These are phyloP conservation scores for Asterophora parasitica DNA, from an alignment of 768 basidiomycete species.

Conservation along the genomic window DNA sequence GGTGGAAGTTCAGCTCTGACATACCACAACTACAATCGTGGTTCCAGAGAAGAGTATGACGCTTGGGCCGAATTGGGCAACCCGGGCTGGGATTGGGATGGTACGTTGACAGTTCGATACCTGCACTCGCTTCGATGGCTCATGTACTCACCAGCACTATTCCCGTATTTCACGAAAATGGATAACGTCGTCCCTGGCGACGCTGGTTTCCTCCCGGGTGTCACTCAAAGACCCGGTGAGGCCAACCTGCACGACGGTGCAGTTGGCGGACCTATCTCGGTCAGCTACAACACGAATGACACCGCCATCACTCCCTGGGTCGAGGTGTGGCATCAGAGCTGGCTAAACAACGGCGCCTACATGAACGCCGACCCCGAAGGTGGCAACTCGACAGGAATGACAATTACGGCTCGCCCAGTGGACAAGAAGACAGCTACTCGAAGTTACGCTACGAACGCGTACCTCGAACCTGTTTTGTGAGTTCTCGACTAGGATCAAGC, in stretches of 20 bases:
- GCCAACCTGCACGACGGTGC: slow-evolving; percentile 12
- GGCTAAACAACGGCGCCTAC: slow-evolving; percentile 11
- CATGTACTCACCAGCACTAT: background rate
- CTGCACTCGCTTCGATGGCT: background rate
- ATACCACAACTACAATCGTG: slow-evolving; percentile 10
- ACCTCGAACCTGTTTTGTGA: slow-evolving; percentile 13
- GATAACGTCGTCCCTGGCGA: slow-evolving; percentile 10
- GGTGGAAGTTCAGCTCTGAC: slow-evolving; percentile 16
- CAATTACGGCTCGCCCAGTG: slow-evolving; percentile 13
- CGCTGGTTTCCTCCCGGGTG: slow-evolving; percentile 8
- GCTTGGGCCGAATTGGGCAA: slow-evolving; percentile 20
- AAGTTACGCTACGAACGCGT: slow-evolving; percentile 15
- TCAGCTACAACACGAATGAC: slow-evolving; percentile 11
- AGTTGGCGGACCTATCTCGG: slow-evolving; percentile 11
- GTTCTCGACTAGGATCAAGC: background rate
- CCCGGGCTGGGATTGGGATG: slow-evolving; percentile 21
- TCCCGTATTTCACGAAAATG: slow-evolving; percentile 18
- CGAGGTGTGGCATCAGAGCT: slow-evolving; percentile 11
- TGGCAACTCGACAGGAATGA: slow-evolving; percentile 10
- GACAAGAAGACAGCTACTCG: slow-evolving; percentile 14
- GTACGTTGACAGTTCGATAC: background rate
- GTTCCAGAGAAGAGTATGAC: slow-evolving; percentile 15
- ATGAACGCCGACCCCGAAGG: slow-evolving; percentile 13
- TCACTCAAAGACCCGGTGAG: slow-evolving; percentile 5
- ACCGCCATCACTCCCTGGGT: slow-evolving; percentile 11